Evolutionary conservation across 2,329 filamentous ascomycete genomes (phyloP).

Genomic region (Scytalidium sp.): DNA sequence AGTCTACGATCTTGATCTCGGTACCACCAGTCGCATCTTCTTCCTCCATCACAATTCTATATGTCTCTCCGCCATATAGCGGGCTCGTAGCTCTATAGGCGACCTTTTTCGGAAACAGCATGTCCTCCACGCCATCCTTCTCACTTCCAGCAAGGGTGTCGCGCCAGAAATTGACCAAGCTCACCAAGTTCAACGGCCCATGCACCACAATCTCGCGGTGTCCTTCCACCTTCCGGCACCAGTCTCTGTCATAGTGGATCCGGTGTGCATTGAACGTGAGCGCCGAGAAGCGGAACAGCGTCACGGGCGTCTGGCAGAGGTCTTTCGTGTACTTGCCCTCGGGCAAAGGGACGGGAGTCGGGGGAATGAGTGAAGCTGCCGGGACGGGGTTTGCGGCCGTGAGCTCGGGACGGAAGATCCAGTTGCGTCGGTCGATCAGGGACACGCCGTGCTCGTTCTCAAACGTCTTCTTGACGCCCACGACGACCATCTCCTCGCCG

Average conservation of each 20-base stretch:
- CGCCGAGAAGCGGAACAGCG: slow-evolving; percentile 76
- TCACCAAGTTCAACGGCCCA: slow-evolving; percentile 72
- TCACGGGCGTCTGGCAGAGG: slow-evolving; percentile 23
- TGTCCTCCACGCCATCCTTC: slow-evolving; percentile 18
- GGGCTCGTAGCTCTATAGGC: slow-evolving; percentile 46
- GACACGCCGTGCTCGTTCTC: slow-evolving; percentile 47
- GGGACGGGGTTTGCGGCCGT: slow-evolving; percentile 15
- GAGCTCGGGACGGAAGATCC: slow-evolving; percentile 27
- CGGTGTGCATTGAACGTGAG: slow-evolving; percentile 84
- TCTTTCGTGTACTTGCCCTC: slow-evolving; percentile 25
- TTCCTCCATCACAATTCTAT: slow-evolving; percentile 38
- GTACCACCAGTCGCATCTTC: slow-evolving; percentile 16
- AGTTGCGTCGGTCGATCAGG: slow-evolving; percentile 46
- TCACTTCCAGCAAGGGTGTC: slow-evolving; percentile 32
- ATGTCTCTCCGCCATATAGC: slow-evolving; percentile 45
- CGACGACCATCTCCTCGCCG: slow-evolving; percentile 61
- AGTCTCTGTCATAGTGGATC: slow-evolving; percentile 74
- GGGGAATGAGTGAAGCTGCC: slow-evolving; percentile 2
- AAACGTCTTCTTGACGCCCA: slow-evolving; percentile 61
- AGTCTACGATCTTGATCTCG: slow-evolving; percentile 22
- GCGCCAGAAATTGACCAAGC: slow-evolving; percentile 67
- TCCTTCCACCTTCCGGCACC: slow-evolving; percentile 39
- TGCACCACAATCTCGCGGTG: slow-evolving; percentile 74
- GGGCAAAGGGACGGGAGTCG: slow-evolving; percentile 10
- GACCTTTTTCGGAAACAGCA: slow-evolving; percentile 34